phyloP scores from a whole-genome alignment of 1,139 yeast species.

The Candida gigantensis region DNA sequence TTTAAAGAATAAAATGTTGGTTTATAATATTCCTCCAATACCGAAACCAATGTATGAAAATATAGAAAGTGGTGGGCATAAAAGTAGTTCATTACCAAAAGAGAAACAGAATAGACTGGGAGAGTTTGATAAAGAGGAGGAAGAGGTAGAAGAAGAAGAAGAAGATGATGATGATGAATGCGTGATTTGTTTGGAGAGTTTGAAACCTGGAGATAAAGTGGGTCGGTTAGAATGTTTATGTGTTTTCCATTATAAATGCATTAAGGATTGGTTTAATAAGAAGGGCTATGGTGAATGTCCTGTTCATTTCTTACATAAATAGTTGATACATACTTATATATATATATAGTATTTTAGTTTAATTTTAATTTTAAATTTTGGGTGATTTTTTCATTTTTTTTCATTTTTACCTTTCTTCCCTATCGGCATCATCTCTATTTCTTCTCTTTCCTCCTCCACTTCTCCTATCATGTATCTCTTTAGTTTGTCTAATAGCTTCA shows the following conservation, averaged over 20 bases:
- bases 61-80: conserved; percentile 28
- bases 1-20: conserved; percentile 77
- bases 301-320: conserved; percentile 57
- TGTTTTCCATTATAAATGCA: conserved; percentile 88
- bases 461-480: conserved; percentile 60
- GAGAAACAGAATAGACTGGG: conserved; percentile 9
- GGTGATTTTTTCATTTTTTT: no score
- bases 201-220: conserved; percentile 81
- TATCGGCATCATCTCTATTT: conserved; percentile 46
- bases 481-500: conserved; percentile 83
- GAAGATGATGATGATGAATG: conserved; percentile 62
- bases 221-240: conserved; percentile 94
- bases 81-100: conserved; percentile 7
- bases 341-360: no score
- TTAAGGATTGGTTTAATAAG: conserved; percentile 84
- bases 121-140: conserved; percentile 19
- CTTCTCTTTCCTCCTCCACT: conserved; percentile 34
- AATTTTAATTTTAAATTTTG: no score
- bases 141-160: conserved; percentile 54
- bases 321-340: conserved; percentile 1
- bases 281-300: conserved; percentile 89
- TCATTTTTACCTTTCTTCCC: conserved; percentile 48
- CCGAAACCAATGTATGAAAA: conserved; percentile 44
- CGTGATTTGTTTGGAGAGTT: conserved; percentile 89
- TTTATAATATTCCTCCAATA: conserved; percentile 67